A percentile compares a stretch with the other conserved stretches of the same genome.
Evolutionary conservation across 2,329 filamentous ascomycete genomes (phyloP).

Genomic region (Gaeumannomyces sp.): DNA sequence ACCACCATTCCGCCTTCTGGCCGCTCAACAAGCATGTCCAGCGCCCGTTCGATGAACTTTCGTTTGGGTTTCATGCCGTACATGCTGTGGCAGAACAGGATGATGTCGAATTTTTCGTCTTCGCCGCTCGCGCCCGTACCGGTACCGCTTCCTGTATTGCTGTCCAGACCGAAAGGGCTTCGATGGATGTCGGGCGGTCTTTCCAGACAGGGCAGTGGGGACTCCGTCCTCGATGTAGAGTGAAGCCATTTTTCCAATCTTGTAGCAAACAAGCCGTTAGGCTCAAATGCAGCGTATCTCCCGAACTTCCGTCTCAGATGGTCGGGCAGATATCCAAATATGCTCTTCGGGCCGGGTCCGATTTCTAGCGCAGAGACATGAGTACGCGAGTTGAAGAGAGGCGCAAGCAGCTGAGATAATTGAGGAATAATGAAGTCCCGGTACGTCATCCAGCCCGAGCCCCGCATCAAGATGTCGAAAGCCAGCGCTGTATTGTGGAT

Average conservation of each 20-base stretch:
- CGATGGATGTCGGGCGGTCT: conserved; percentile 31
- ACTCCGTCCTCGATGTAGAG: conserved; percentile 19
- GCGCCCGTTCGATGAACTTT: conserved; percentile 37
- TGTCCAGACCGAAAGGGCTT: conserved; percentile 31
- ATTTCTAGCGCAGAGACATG: conserved; percentile 52
- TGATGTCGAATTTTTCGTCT: conserved; percentile 41
- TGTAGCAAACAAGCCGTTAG: conserved; percentile 39
- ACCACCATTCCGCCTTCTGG: conserved; percentile 30
- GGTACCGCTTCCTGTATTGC: conserved; percentile 11
- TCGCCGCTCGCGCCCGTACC: conserved; percentile 16
- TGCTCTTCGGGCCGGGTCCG: conserved; percentile 49
- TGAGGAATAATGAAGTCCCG: conserved; percentile 46
- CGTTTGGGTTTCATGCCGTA: conserved; percentile 49
- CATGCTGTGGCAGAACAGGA: conserved; percentile 60
- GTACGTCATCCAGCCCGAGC: conserved; percentile 33
- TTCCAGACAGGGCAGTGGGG: conserved; percentile 35
- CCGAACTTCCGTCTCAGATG: conserved; percentile 35
- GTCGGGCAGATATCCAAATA: conserved; percentile 43
- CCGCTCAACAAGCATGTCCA: conserved; percentile 42
- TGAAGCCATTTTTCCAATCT: conserved; percentile 36
- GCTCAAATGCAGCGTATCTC: conserved; percentile 49
- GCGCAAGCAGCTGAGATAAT: conserved; percentile 33
- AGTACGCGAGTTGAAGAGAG: conserved; percentile 33
- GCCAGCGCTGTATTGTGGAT: conserved; percentile 42
- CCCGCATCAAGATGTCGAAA: conserved; percentile 36